These are phyloP conservation scores for Cajanus cajan DNA, from an alignment of 306 rosid species.

Conservation along the genomic window DNA sequence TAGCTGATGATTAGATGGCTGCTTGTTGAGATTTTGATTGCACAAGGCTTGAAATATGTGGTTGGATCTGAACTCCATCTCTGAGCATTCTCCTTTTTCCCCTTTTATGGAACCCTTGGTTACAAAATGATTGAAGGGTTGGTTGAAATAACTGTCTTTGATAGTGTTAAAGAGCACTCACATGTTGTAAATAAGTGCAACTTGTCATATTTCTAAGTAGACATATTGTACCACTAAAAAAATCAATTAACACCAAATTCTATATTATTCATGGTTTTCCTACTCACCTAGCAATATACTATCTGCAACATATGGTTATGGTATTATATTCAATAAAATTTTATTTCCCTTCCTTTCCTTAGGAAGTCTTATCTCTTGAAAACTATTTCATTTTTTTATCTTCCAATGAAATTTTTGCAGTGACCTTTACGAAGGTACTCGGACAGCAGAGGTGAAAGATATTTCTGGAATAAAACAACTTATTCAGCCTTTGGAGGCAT, in stretches of 20 bases:
- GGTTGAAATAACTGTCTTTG: neutral
- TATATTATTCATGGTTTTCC: neutral
- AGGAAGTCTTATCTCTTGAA: neutral
- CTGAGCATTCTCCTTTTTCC: slow-evolving; percentile 11
- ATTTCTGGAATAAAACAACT: slow-evolving; percentile 70
- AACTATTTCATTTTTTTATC: slow-evolving; percentile 24
- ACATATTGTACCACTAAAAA: neutral
- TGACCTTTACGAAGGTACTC: slow-evolving; percentile 96
- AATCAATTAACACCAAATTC: slow-evolving; percentile 9
- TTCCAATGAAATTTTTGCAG: slow-evolving; percentile 42
- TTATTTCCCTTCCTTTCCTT: neutral
- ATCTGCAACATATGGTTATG: neutral
- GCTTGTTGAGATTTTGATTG: slow-evolving; percentile 19
- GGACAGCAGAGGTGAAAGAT: slow-evolving; percentile 71
- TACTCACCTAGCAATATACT: neutral
- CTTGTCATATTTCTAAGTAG: neutral
- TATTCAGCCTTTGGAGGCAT: slow-evolving; percentile 70
- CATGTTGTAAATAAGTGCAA: neutral
- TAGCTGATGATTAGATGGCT: neutral
- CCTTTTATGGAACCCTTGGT: neutral
- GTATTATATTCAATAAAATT: slow-evolving; percentile 3
- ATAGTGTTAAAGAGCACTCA: slow-evolving; percentile 7
- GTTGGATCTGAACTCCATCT: slow-evolving; percentile 23
- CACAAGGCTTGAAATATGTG: neutral
- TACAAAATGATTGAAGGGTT: neutral